Percentiles rank a stretch among this genome's conserved stretches.
These are phyloP conservation scores for Akanthomyces muscarius DNA, from an alignment of 2,329 filamentous ascomycete species.

Conservation along the genomic window DNA sequence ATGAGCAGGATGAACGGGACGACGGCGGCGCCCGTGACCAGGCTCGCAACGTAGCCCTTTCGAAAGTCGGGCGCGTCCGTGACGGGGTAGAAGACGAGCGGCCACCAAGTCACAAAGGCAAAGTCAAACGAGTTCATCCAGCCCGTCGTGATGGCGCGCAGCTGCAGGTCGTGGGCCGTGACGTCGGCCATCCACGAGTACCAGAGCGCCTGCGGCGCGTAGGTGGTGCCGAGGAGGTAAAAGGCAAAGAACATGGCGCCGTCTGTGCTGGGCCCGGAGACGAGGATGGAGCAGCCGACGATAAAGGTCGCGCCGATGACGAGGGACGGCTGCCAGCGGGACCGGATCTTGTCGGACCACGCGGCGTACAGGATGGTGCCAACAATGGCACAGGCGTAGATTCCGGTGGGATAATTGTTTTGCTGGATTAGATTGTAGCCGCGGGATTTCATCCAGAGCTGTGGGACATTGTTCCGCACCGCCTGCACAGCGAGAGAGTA, in stretches of 20 bases:
- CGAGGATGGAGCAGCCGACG: conserved; percentile 35
- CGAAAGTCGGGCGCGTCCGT: conserved; percentile 37
- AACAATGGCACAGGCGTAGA: conserved; percentile 39
- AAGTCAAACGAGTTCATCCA: conserved; percentile 43
- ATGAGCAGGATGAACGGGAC: conserved; percentile 35
- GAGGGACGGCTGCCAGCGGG: conserved; percentile 41
- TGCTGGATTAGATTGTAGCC: conserved; percentile 41
- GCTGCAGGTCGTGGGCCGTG: conserved; percentile 35
- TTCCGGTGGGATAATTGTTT: conserved; percentile 41
- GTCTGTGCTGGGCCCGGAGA: conserved; percentile 30
- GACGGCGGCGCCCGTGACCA: conserved; percentile 34
- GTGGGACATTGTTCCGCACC: conserved; percentile 42
- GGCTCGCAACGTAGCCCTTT: conserved; percentile 37
- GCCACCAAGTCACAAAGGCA: conserved; percentile 40
- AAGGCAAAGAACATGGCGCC: conserved; percentile 41
- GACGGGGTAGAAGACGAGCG: conserved; percentile 37
- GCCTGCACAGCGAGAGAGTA: conserved; percentile 42
- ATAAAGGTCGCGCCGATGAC: conserved; percentile 40
- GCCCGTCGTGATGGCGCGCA: conserved; percentile 41
- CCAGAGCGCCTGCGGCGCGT: conserved; percentile 43
- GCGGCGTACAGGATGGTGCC: conserved; percentile 38
- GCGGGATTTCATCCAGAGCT: conserved; percentile 41
- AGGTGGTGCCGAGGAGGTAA: conserved; percentile 41
- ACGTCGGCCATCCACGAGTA: conserved; percentile 45
- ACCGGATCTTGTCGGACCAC: conserved; percentile 39